Evolutionary conservation across 2,329 filamentous ascomycete genomes (phyloP), one percentile per base, ranked within the genome.

Genomic region (Triangularia verruculosa): DNA sequence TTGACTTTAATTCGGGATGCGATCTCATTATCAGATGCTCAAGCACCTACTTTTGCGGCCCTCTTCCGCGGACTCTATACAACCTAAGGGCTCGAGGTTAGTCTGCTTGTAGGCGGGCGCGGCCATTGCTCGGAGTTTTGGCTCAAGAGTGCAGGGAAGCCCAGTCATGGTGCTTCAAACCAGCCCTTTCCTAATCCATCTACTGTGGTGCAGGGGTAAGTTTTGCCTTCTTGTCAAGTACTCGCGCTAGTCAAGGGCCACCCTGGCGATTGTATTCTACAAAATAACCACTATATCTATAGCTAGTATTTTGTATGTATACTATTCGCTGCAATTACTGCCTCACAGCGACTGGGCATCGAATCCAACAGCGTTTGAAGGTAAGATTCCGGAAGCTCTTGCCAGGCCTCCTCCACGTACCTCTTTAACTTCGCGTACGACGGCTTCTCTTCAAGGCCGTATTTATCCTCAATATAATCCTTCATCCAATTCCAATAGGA

Each of bases 401-500:
- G n/a, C 54, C 54, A 57, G 30, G 54, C 54, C 27, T 52, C 43
- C 43, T 24, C n/a, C 12, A 52, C 43, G 17, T 24, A 52, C 22
- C 12, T 24, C 43, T 24, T 20, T 20, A 52, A 24, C 17, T 20
- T 24, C 43, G 17, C 27, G 53, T 65, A 62, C 9, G 28, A 47
- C 5, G 60, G 60, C 22, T 65, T 65, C 17, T 65, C 63, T 32
- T 62, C 60, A 24, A 62, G 27, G 25, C 63, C 63, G 22, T 61
- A 67, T 20, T 56, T 34, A 20, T 64, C 57, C 11, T 63, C 53
- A 30, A 67, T 64, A 24, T 56, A 66, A 52, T 67, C 66, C 53
- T 66, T 67, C 62, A 67, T 67, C 64, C 58, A 66, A 57, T 66
- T 67, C 66, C 57, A 67, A 52, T 17, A 59, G 47, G 17, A 34